Conservation (phyloP, 176 grass and related monocot species). For the Oryza meyeriana region DNA sequence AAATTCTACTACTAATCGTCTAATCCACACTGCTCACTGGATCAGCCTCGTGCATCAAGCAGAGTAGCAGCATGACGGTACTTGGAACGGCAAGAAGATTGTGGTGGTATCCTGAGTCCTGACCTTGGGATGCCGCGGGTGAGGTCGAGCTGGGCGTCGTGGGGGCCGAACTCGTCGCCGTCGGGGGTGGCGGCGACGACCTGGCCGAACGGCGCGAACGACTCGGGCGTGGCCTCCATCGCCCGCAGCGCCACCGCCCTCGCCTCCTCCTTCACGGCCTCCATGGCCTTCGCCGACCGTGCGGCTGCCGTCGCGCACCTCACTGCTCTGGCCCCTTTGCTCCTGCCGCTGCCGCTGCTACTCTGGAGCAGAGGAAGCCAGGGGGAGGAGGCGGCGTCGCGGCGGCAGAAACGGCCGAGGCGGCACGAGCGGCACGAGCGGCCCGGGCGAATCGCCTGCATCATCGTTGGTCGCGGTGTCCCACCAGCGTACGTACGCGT, state of each 20-base stretch:
- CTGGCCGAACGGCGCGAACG: slow-evolving; percentile 88
- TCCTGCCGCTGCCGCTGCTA: background rate
- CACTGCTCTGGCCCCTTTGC: background rate
- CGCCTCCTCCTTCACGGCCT: background rate
- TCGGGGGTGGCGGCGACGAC: slow-evolving; percentile 71
- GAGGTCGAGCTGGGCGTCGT: slow-evolving; percentile 95
- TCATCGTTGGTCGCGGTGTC: background rate
- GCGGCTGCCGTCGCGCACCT: background rate
- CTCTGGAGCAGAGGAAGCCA: background rate
- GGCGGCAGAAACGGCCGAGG: background rate
- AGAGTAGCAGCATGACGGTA: too few relatives aligned
- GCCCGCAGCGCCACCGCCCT: slow-evolving; percentile 54
- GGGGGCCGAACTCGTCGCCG: slow-evolving; percentile 72
- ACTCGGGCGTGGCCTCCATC: slow-evolving; percentile 72
- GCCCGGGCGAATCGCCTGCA: slow-evolving; percentile 36
- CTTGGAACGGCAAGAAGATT: background rate
- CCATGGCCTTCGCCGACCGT: slow-evolving; percentile 24
- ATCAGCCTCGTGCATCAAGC: too few relatives aligned
- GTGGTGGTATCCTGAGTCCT: background rate
- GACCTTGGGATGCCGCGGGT: slow-evolving; percentile 77
- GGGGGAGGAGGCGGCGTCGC: background rate
- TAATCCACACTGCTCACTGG: too few relatives aligned
- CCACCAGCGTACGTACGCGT: background rate
- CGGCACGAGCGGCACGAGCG: slow-evolving; percentile 10
- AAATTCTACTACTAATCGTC: too few relatives aligned